A percentile compares a stretch with the other conserved stretches of the same genome.
Evolutionary conservation across 2,329 filamentous ascomycete species (phyloP).

Genomic region (Nigrospora osmanthi): DNA sequence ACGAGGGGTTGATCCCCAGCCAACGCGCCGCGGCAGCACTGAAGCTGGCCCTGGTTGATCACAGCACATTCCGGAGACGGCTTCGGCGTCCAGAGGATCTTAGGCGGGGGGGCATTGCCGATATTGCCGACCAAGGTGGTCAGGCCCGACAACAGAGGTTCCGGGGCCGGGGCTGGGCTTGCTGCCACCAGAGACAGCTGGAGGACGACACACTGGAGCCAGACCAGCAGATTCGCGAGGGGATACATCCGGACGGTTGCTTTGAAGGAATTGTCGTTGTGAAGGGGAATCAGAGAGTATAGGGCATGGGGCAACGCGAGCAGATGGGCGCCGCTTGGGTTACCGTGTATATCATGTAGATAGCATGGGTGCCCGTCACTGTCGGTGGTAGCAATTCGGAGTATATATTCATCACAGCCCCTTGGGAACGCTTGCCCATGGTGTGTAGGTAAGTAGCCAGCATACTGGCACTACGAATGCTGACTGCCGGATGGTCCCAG

Average conservation of each 20-base stretch:
- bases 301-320: too few species aligned
- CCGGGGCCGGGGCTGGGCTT: constrained; percentile 3
- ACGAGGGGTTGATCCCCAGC: constrained; percentile 19
- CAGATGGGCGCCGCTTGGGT: too few species aligned
- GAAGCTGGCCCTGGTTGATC: constrained; percentile 17
- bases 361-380: too few species aligned
- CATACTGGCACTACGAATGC: too few species aligned
- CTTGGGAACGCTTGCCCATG: too few species aligned
- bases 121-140: constrained; percentile 11
- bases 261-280: background rate
- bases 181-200: background rate
- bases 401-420: too few species aligned
- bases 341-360: too few species aligned
- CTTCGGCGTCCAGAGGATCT: constrained; percentile 12
- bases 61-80: constrained; percentile 19
- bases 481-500: too few species aligned
- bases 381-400: too few species aligned
- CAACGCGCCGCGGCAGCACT: constrained; percentile 18
- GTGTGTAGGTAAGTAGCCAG: too few species aligned
- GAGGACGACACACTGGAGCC: background rate
- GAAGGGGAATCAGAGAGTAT: too few species aligned
- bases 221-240: background rate
- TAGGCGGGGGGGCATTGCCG: constrained; percentile 14
- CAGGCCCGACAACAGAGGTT: constrained; percentile 4
- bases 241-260: background rate